These are phyloP conservation scores for Inosperma sp. DNA, from an alignment of 768 basidiomycete genomes.

Conservation along the genomic window DNA sequence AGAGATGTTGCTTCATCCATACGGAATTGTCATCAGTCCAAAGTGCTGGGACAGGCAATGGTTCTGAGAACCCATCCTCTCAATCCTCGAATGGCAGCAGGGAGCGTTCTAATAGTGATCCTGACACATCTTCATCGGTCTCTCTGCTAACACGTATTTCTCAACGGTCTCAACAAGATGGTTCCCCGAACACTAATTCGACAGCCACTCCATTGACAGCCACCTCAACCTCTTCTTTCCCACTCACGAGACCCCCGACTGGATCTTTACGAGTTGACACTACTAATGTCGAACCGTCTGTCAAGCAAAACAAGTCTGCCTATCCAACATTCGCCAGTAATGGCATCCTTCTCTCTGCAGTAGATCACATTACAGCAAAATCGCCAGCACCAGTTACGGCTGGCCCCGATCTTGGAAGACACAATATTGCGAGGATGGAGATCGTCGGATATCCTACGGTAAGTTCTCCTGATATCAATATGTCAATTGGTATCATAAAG, in stretches of 20 bases:
- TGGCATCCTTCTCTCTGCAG: slow-evolving; percentile 53
- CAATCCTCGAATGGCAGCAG: slow-evolving; percentile 49
- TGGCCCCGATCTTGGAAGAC: slow-evolving; percentile 79
- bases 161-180: slow-evolving; percentile 48
- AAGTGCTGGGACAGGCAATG: slow-evolving; percentile 5
- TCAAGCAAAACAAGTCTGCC: slow-evolving; percentile 82
- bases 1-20: slow-evolving; percentile 91
- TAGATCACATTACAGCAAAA: slow-evolving; percentile 56
- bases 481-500: no score
- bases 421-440: slow-evolving; percentile 63
- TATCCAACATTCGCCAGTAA: slow-evolving; percentile 66
- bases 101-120: slow-evolving; percentile 77
- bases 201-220: not conserved
- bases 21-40: slow-evolving; percentile 71
- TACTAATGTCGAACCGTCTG: slow-evolving; percentile 51
- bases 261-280: slow-evolving; percentile 76
- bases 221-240: slow-evolving; percentile 30
- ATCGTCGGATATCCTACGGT: slow-evolving; percentile 74
- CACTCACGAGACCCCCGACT: slow-evolving; percentile 59
- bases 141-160: slow-evolving; percentile 77
- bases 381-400: slow-evolving; percentile 81
- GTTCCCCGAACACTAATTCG: slow-evolving; percentile 34
- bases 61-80: slow-evolving; percentile 18
- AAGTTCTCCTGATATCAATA: slow-evolving; percentile 20
- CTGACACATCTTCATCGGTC: slow-evolving; percentile 61